Evolutionary conservation across 2,329 filamentous ascomycete genomes (phyloP), one percentile per base, ranked within the genome.

Genomic region (Zymoseptoria crescenta): DNA sequence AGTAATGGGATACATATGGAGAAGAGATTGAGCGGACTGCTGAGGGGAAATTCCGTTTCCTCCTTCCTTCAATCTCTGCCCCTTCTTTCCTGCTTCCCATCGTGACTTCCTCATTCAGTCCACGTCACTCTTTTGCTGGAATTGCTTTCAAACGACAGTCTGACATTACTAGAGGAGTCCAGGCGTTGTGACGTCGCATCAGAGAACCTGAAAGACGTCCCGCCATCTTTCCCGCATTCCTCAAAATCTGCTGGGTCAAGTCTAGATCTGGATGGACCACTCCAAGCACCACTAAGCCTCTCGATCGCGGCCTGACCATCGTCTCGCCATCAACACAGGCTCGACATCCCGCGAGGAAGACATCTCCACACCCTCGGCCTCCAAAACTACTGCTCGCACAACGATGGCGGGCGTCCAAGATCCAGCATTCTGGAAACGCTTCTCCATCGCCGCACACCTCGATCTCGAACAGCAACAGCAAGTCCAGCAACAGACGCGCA

Each of bases 351-450:
- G 35, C 35, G 35, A 41, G 10, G 35, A 41, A 13, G 35, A 41
- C 35, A 41, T 41, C n/a, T n/a, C n/a, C n/a, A n/a, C n/a, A n/a
- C n/a, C n/a, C n/a, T n/a, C n/a, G n/a, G n/a, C n/a, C n/a, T n/a
- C n/a, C n/a, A n/a, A n/a, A n/a, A n/a, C n/a, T n/a, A n/a, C 30
- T 13, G 8, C 35, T 16, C 35, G 16, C 35, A 49, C 49, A 49
- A 56, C 28, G 59, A 81, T 81, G 79, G 75, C 77, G n/a, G 74
- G 75, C 52, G 76, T 81, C 59, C 78, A 77, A 62, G 83, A 85
- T 67, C 82, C 82, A 24, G 76, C 75, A 54, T 85, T 85, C 73
- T 85, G 82, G 83, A 77, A 78, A 58, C 80, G 82, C 65, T 85
- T 85, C 74, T 82, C 80, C 60, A 71, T 76, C 55, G 83, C 83